Conservation (phyloP, 1,284 basidiomycete species). For the Apiotrichum gracile region DNA sequence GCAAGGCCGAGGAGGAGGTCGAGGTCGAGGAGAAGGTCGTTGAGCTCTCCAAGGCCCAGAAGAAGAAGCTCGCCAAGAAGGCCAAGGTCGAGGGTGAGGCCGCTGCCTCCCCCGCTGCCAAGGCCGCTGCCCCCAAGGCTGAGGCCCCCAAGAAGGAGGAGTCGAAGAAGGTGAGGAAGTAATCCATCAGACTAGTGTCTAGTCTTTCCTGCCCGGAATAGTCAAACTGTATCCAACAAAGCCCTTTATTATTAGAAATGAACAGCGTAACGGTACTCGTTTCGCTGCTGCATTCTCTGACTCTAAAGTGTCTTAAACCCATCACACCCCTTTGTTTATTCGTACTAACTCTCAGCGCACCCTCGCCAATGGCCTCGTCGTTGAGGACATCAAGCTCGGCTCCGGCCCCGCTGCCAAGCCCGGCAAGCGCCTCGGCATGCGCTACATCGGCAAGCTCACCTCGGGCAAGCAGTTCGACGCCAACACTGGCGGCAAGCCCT, state of each 20-base stretch:
- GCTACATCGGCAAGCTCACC: slow-evolving; percentile 62
- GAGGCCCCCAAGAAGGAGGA: slow-evolving; percentile 39
- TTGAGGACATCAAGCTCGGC: slow-evolving; percentile 72
- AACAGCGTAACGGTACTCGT: neutral
- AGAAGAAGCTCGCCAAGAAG: slow-evolving; percentile 47
- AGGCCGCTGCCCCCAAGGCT: slow-evolving; percentile 28
- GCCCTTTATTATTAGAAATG: neutral
- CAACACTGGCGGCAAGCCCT: slow-evolving; percentile 85
- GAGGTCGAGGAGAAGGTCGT: slow-evolving; percentile 12
- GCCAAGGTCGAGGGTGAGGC: slow-evolving; percentile 43
- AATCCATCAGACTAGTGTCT: no score
- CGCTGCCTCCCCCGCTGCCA: slow-evolving; percentile 52
- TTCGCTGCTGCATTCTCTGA: neutral
- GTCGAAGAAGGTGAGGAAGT: slow-evolving; percentile 42
- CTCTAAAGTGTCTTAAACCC: neutral
- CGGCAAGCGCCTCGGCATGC: slow-evolving; percentile 76
- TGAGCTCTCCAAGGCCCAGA: slow-evolving; percentile 40
- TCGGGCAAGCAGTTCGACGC: slow-evolving; percentile 84
- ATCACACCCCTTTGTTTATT: neutral
- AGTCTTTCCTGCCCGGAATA: no score
- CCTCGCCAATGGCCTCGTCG: slow-evolving; percentile 67
- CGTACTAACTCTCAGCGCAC: slow-evolving; percentile 44
- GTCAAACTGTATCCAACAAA: neutral
- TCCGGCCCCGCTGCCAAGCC: slow-evolving; percentile 76
- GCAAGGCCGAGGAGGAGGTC: slow-evolving; percentile 18